Evolutionary conservation across 169 alveolate species (phyloP), one percentile per base, ranked within the genome.

Genomic region (Babesia sp.): DNA sequence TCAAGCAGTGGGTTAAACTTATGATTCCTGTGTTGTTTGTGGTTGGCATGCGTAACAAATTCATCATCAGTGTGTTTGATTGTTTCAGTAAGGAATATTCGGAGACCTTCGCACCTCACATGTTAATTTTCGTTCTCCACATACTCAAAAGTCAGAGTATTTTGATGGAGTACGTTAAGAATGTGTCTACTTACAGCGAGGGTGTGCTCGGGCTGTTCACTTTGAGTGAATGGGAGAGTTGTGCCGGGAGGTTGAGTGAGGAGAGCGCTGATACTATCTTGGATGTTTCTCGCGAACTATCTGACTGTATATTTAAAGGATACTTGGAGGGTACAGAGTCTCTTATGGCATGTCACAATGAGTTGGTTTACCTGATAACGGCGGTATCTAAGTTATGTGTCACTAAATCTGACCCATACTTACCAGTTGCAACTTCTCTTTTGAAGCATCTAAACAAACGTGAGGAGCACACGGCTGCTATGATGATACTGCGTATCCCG

Each of bases 131-230:
- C 54, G 16, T 64, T 24, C 74, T 64, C 0, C 74, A 48, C 33
- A 12, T 64, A 12, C 45, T 64, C 34, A 64, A 64, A 34, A 64
- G 48, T 50, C 46, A 64, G 34, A 8, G 6, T 22, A 48, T 33
- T 28, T 48, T 28, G 29, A 11, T 64, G 37, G 74, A 64, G n/a
- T 64, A 64, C 22, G 22, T 64, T 9, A 64, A 46, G 44, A 64
- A 64, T 2, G 74, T 64, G 1, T 42, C 37, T 18, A 39, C 74
- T 2, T 64, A 64, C 51, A 64, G 74, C n/a, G 74, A 64, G 20
- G 74, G 74, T 26, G 54, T 64, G 20, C 12, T 64, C 20, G 74
- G 74, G 4, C 61, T 64, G 29, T 64, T 64, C 34, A 46, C 74
- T 29, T 61, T 64, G 34, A 41, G 22, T 50, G 39, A 29, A 18